Evolutionary conservation across 2,329 filamentous ascomycete species (phyloP).

Genomic region (Aspergillus proliferans): DNA sequence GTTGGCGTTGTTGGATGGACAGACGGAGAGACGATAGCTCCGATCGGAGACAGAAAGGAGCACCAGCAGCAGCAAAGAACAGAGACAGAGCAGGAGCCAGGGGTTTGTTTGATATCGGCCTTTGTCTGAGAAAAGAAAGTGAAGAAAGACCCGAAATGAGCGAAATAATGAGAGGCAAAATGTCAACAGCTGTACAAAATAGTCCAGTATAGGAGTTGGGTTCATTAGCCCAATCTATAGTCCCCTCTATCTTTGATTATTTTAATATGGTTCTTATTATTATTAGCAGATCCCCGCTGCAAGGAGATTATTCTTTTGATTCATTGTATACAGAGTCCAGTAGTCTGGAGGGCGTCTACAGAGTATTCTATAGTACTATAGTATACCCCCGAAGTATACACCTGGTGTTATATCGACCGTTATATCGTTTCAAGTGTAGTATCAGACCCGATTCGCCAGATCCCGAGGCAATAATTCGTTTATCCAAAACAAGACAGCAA

Average conservation of each 20-base stretch:
- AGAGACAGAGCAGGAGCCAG: conserved; percentile 1
- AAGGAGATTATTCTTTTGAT: background rate
- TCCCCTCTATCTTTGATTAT: background rate
- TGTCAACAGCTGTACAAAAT: background rate
- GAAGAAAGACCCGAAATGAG: conserved; percentile 3
- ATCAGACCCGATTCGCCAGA: background rate
- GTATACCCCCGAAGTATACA: no score
- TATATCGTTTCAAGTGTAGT: background rate
- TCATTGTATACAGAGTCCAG: background rate
- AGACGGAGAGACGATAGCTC: background rate
- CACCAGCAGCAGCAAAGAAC: conserved; percentile 2
- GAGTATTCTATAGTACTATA: no score
- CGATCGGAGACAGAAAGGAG: conserved; percentile 3
- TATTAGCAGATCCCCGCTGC: background rate
- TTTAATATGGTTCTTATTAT: background rate
- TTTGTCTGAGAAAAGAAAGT: conserved; percentile 3
- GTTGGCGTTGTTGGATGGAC: background rate
- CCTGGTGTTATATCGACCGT: no score
- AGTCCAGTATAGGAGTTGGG: conserved; percentile 7
- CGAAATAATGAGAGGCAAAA: conserved; percentile 3
- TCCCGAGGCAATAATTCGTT: background rate
- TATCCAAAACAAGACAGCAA: background rate
- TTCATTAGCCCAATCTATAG: background rate
- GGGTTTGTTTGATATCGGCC: background rate
- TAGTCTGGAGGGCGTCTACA: no score